Conservation (phyloP, 768 basidiomycete species). For the Nevesoporus exiguus region DNA sequence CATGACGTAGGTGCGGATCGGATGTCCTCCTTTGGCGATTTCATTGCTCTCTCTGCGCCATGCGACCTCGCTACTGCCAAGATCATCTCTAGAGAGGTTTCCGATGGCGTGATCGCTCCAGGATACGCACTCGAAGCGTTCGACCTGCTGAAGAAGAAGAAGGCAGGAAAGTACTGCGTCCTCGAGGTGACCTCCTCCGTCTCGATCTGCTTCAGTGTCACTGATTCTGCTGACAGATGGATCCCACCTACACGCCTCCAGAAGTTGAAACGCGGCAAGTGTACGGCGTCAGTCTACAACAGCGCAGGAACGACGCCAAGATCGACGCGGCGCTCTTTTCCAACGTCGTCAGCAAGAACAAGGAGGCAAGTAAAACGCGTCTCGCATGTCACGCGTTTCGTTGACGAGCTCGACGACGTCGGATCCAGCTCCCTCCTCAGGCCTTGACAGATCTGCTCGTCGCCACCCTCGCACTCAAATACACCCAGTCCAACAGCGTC, state of each 20-base stretch:
- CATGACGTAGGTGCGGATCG: constrained; percentile 77
- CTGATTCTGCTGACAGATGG: constrained; percentile 58
- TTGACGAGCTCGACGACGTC: not conserved
- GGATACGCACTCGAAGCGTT: constrained; percentile 87
- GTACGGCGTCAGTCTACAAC: constrained; percentile 87
- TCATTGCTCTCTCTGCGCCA: constrained; percentile 89
- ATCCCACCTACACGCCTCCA: constrained; percentile 76
- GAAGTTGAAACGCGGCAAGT: constrained; percentile 92
- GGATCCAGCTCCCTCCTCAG: constrained; percentile 59
- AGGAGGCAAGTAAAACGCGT: constrained; percentile 52
- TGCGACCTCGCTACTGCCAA: constrained; percentile 94
- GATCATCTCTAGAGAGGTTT: constrained; percentile 98
- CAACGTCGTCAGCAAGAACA: constrained; percentile 88
- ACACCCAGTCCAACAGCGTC: constrained; percentile 99
- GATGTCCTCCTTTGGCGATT: constrained; percentile 99
- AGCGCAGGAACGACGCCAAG: constrained; percentile 86
- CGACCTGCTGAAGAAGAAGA: constrained; percentile 91
- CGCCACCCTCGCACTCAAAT: constrained; percentile 94
- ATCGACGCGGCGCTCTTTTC: constrained; percentile 77
- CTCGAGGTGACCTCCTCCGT: constrained; percentile 59
- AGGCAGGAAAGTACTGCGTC: constrained; percentile 97
- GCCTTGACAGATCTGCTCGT: constrained; percentile 92
- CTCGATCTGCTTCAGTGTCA: not conserved
- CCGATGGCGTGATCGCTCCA: constrained; percentile 96
- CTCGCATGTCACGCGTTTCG: not conserved